Evolutionary conservation across 2,329 filamentous ascomycete species (phyloP).

Genomic region (Aspergillus caelatus): DNA sequence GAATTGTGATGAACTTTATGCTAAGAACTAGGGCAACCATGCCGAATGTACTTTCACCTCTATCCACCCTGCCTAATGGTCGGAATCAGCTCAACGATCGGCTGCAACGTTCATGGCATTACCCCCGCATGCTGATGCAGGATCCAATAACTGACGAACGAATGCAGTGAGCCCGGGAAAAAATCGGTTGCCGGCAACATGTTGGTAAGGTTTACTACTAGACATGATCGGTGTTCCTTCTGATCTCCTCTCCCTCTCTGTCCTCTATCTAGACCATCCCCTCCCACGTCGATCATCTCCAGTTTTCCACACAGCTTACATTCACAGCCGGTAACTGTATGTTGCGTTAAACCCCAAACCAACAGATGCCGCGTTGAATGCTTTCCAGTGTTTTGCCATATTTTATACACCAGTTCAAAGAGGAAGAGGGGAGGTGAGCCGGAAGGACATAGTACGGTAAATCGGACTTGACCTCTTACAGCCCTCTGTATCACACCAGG

Average conservation of each 20-base stretch:
- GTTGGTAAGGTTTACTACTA: constrained; percentile 4
- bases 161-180: background rate
- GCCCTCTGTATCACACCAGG: background rate
- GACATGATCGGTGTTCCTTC: background rate
- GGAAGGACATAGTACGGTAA: background rate
- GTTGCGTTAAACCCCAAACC: background rate
- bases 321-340: background rate
- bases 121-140: constrained; percentile 17
- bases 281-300: constrained; percentile 11
- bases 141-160: constrained; percentile 10
- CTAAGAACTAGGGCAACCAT: background rate
- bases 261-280: background rate
- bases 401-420: background rate
- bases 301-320: background rate
- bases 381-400: background rate
- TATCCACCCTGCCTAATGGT: background rate
- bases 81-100: background rate
- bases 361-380: background rate
- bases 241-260: constrained; percentile 14
- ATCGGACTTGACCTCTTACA: background rate
- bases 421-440: background rate
- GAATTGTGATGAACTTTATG: background rate
- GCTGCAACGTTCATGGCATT: background rate
- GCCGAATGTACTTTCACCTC: background rate
- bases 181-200: constrained; percentile 10